These are phyloP conservation scores for Beauveria caledonica DNA, from an alignment of 2,329 filamentous ascomycete genomes.

Conservation along the genomic window DNA sequence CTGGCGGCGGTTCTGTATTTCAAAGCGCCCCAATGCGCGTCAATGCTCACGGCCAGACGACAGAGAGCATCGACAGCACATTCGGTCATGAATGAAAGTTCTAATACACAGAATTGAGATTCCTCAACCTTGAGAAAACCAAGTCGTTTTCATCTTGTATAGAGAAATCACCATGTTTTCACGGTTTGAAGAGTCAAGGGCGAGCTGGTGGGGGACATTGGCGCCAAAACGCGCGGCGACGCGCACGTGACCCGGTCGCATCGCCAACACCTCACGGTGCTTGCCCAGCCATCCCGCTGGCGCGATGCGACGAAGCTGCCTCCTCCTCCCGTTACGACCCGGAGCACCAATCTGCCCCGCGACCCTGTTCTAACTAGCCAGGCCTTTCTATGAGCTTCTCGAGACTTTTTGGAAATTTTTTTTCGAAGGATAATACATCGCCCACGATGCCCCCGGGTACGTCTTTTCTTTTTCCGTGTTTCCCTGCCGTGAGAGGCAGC, in stretches of 20 bases:
- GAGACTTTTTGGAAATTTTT: constrained; percentile 5
- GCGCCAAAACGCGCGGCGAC: background rate
- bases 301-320: background rate
- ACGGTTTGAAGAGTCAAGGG: too few species aligned
- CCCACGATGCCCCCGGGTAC: constrained; percentile 9
- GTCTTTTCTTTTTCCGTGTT: background rate
- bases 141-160: too few species aligned
- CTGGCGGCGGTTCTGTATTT: background rate
- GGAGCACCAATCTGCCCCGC: background rate
- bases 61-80: background rate
- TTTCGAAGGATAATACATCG: background rate
- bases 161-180: too few species aligned
- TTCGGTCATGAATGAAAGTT: background rate
- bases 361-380: background rate
- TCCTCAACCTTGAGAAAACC: too few species aligned
- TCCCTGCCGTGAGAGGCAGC: background rate
- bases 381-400: constrained; percentile 3
- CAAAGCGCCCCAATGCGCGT: background rate
- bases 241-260: constrained; percentile 1
- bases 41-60: background rate
- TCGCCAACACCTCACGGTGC: background rate
- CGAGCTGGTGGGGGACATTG: too few species aligned
- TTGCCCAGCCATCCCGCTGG: background rate
- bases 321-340: background rate
- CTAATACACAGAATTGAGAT: too few species aligned